A percentile compares a stretch with the other conserved stretches of the same genome.
Conservation (phyloP, 2,329 filamentous ascomycete species). For the Onygenales sp. region DNA sequence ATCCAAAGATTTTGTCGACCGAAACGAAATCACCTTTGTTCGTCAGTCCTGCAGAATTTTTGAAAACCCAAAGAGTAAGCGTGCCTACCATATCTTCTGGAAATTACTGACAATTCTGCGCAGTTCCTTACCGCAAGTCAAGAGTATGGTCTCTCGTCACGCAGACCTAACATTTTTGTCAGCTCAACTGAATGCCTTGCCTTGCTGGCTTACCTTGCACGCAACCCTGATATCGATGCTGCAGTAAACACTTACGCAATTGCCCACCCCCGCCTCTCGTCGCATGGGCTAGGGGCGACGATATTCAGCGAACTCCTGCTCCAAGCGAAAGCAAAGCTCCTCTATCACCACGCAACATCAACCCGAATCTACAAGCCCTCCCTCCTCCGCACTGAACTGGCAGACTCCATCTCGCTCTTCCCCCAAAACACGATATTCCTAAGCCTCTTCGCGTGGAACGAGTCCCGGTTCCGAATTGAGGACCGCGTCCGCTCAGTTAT, state of each 20-base stretch:
- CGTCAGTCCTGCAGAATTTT: slow-evolving; percentile 23
- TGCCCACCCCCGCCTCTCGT: slow-evolving; percentile 34
- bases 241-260: slow-evolving; percentile 33
- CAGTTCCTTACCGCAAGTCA: slow-evolving; percentile 46
- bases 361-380: slow-evolving; percentile 58
- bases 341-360: slow-evolving; percentile 56
- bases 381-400: slow-evolving; percentile 53
- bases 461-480: slow-evolving; percentile 61
- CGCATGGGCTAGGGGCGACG: slow-evolving; percentile 25
- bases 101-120: slow-evolving; percentile 41
- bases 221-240: slow-evolving; percentile 21
- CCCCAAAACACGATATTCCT: slow-evolving; percentile 71
- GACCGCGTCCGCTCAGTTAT: slow-evolving; percentile 66
- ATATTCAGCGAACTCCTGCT: slow-evolving; percentile 51
- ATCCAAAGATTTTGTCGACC: slow-evolving; percentile 21
- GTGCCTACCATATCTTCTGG: slow-evolving; percentile 2
- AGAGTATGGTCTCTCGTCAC: slow-evolving; percentile 47
- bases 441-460: slow-evolving; percentile 61
- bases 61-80: slow-evolving; percentile 33
- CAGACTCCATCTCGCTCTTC: slow-evolving; percentile 52
- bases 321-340: slow-evolving; percentile 56
- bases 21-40: slow-evolving; percentile 7
- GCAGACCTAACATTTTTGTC: slow-evolving; percentile 40
- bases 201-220: slow-evolving; percentile 58
- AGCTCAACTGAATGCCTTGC: slow-evolving; percentile 53